phyloP scores from a whole-genome alignment of 108 stramenopile species.

The Nitzschia sp. region DNA sequence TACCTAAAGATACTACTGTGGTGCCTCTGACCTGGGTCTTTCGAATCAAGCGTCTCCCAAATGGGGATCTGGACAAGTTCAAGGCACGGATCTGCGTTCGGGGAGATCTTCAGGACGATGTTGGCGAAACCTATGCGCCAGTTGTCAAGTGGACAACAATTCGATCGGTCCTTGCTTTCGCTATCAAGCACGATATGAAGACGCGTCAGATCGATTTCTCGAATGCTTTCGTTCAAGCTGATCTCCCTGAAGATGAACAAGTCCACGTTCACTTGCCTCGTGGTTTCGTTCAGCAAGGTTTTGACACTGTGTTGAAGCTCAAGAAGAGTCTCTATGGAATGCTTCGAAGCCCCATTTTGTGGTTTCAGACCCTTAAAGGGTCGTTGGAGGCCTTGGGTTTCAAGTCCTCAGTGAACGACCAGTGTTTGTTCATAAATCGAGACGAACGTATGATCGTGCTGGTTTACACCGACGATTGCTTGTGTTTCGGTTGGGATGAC shows the following conservation, averaged over 20 bases:
- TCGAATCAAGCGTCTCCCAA: conserved; percentile 28
- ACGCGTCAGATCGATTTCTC: conserved; percentile 32
- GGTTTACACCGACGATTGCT: conserved; percentile 48
- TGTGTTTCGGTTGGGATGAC: neutral
- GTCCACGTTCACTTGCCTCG: conserved; percentile 15
- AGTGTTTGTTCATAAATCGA: conserved; percentile 43
- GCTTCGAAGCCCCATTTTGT: conserved; percentile 13
- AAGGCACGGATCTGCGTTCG: conserved; percentile 41
- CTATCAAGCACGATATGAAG: neutral
- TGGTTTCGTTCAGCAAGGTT: conserved; percentile 2
- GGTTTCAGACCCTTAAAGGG: conserved; percentile 29
- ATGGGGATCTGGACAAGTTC: conserved; percentile 32
- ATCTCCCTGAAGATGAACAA: conserved; percentile 16
- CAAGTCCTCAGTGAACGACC: neutral
- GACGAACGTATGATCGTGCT: conserved; percentile 38
- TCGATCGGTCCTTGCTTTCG: conserved; percentile 7
- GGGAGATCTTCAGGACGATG: conserved; percentile 41
- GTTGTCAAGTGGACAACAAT: conserved; percentile 51
- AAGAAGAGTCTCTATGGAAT: conserved; percentile 27
- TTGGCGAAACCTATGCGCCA: conserved; percentile 40
- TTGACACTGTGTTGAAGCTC: conserved; percentile 22
- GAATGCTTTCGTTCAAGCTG: conserved; percentile 57
- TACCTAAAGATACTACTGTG: conserved; percentile 3
- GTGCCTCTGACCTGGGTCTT: conserved; percentile 34
- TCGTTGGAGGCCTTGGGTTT: conserved; percentile 19